A percentile compares a stretch with the other conserved stretches of the same genome.
phyloP scores from a whole-genome alignment of 73 alveolate species.

The Tetrahymena malaccensis region DNA sequence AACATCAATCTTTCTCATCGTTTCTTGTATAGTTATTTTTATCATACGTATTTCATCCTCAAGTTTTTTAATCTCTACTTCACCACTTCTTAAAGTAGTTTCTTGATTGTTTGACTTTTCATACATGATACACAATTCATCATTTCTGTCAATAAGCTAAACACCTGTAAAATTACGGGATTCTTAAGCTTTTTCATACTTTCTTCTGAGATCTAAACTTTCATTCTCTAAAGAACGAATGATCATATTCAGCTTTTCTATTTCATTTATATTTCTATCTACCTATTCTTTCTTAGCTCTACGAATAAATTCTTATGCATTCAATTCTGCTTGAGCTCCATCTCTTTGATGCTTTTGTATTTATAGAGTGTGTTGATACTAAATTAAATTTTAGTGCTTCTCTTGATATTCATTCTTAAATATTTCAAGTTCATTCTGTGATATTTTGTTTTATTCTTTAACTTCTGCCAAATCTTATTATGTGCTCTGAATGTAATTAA shows the following conservation, averaged over 20 bases:
- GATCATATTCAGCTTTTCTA: conserved; percentile 88
- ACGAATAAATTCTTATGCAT: conserved; percentile 73
- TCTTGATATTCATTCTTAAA: conserved; percentile 87
- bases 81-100: conserved; percentile 84
- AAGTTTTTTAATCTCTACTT: conserved; percentile 81
- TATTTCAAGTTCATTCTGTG: conserved; percentile 89
- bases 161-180: conserved; percentile 93
- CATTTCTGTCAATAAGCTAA: conserved; percentile 92
- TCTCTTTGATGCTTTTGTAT: conserved; percentile 80
- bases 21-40: conserved; percentile 78
- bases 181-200: conserved; percentile 94
- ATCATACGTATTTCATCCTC: conserved; percentile 94
- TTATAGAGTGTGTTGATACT: conserved; percentile 74
- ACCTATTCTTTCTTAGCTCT: conserved; percentile 77
- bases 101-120: conserved; percentile 90
- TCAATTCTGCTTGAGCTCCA: conserved; percentile 85
- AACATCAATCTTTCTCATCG: conserved; percentile 81
- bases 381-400: conserved; percentile 81
- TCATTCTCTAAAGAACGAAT: conserved; percentile 88
- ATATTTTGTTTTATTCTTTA: conserved; percentile 88
- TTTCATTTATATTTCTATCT: conserved; percentile 88
- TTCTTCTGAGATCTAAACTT: conserved; percentile 81
- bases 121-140: conserved; percentile 91
- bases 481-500: conserved; percentile 80
- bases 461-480: conserved; percentile 92